Percentiles rank a stretch among this genome's conserved stretches.
Evolutionary conservation across 164 flowering plant species (phyloP).

Genomic region (Tetracentron sinense): DNA sequence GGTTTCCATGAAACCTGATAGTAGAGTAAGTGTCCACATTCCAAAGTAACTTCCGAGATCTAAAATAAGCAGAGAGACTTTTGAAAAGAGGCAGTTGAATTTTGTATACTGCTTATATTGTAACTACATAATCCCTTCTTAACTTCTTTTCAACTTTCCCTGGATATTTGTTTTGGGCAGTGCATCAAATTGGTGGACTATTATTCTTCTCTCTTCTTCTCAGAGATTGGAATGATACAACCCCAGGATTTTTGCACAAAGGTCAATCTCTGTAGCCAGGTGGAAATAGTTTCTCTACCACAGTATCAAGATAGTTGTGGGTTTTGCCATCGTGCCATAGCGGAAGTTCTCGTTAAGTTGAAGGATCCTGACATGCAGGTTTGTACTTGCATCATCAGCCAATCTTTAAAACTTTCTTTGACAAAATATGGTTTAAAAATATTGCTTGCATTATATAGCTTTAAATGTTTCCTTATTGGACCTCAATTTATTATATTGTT

Average conservation of each 20-base stretch:
- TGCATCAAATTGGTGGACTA: constrained; percentile 76
- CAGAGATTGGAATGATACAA: constrained; percentile 43
- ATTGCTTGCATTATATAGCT: background rate
- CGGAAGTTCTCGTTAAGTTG: constrained; percentile 52
- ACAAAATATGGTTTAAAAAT: background rate
- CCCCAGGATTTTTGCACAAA: constrained; percentile 66
- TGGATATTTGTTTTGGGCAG: constrained; percentile 33
- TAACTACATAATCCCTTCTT: background rate
- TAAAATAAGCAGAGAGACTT: background rate
- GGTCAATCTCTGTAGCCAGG: constrained; percentile 55
- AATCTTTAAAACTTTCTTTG: background rate
- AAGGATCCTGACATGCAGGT: constrained; percentile 98
- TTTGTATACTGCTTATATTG: background rate
- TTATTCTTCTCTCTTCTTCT: constrained; percentile 77
- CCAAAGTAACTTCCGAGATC: too few species aligned
- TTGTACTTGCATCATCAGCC: constrained; percentile 9
- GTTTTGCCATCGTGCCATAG: constrained; percentile 59
- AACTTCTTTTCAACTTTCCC: background rate
- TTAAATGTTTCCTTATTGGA: background rate
- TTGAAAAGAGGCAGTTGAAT: too few species aligned
- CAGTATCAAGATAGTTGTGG: constrained; percentile 45
- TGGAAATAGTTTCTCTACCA: constrained; percentile 19
- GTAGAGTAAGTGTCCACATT: background rate
- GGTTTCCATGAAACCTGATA: background rate
- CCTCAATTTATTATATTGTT: background rate